phyloP scores from a whole-genome alignment of 1,139 yeast species.

The Hansenula sp. region DNA sequence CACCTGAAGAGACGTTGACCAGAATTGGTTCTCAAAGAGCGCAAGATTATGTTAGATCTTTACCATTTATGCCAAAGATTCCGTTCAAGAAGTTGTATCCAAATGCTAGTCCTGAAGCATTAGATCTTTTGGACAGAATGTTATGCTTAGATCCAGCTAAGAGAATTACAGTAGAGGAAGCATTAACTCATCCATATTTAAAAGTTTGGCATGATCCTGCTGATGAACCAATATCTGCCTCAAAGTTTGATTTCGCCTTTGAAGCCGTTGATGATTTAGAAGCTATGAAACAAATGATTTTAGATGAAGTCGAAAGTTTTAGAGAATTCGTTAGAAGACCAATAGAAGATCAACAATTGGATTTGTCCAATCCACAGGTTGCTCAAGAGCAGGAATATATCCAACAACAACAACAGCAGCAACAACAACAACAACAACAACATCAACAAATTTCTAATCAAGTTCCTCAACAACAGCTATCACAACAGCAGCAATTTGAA shows the following conservation, averaged over 20 bases:
- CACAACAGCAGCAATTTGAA: conserved; percentile 13
- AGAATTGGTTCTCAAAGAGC: conserved; percentile 89
- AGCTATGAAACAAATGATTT: conserved; percentile 69
- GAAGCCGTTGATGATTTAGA: conserved; percentile 84
- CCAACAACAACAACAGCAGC: conserved; percentile 15
- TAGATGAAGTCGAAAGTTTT: conserved; percentile 77
- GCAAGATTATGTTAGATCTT: conserved; percentile 83
- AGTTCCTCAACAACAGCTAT: conserved; percentile 16
- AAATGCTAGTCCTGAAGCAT: conserved; percentile 79
- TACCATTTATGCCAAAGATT: conserved; percentile 79
- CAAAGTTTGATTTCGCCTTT: conserved; percentile 78
- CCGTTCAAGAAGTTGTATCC: conserved; percentile 78
- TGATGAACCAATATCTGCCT: conserved; percentile 86
- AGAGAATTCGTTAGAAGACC: conserved; percentile 82
- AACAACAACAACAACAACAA: conserved; percentile 10
- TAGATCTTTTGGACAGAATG: conserved; percentile 80
- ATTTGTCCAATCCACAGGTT: conserved; percentile 17
- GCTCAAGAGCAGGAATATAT: conserved; percentile 14
- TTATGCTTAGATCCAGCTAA: conserved; percentile 82
- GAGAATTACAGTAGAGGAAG: conserved; percentile 86
- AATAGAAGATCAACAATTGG: conserved; percentile 57
- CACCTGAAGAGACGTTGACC: conserved; percentile 75
- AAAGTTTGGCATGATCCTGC: conserved; percentile 95
- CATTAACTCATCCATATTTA: conserved; percentile 84
- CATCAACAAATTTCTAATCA: conserved; percentile 14